Percentiles rank a stretch among this genome's conserved stretches.
phyloP scores from a whole-genome alignment of 2,329 filamentous ascomycete species.

The Fonsecaea erecta region DNA sequence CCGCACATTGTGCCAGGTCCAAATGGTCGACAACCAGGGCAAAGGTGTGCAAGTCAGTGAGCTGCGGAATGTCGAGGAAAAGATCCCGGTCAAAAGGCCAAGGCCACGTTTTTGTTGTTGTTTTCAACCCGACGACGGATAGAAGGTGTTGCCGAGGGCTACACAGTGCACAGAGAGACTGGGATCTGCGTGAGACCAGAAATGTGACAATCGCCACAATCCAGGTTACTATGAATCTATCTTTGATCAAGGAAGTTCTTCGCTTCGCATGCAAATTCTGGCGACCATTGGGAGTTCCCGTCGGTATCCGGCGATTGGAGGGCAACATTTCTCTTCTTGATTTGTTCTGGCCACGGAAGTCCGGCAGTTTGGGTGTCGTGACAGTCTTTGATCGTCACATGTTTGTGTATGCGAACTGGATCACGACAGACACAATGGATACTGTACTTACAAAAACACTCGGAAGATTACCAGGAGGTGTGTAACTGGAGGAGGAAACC shows the following conservation, averaged over 20 bases:
- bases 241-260: constrained; percentile 1
- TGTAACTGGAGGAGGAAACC: neutral
- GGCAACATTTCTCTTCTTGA: neutral
- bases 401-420: neutral
- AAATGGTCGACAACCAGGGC: neutral
- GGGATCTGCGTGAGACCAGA: neutral
- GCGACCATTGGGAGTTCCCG: neutral
- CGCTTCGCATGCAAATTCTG: neutral
- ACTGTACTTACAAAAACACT: too few relatives aligned
- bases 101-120: neutral
- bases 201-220: neutral
- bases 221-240: neutral
- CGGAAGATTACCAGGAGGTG: too few relatives aligned
- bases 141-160: neutral
- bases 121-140: neutral
- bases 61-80: neutral
- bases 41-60: neutral
- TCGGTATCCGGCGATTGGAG: neutral
- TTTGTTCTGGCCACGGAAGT: neutral
- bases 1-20: neutral
- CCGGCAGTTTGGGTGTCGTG: neutral
- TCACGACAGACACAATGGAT: too few relatives aligned
- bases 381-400: neutral
- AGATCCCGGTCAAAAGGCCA: neutral
- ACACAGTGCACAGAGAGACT: neutral